Conservation (phyloP, 2,329 filamentous ascomycete species). For the Trichoderma sp. region DNA sequence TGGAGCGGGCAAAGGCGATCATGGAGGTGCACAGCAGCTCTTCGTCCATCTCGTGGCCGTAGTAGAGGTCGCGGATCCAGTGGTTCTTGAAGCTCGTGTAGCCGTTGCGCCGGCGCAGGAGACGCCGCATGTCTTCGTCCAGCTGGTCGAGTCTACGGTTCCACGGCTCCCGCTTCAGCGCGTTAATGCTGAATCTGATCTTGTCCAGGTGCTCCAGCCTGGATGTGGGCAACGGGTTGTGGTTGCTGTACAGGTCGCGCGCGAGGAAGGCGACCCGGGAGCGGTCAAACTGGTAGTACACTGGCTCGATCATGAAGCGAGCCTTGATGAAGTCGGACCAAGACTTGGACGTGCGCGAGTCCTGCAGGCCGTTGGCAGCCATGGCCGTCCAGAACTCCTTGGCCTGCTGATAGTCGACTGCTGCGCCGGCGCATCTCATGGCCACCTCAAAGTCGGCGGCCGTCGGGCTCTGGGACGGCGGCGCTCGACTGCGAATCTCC, state of each 20-base stretch:
- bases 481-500: slow-evolving; percentile 36
- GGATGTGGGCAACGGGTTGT: slow-evolving; percentile 24
- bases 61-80: slow-evolving; percentile 35
- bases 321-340: slow-evolving; percentile 53
- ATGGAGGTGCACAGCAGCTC: slow-evolving; percentile 47
- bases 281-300: slow-evolving; percentile 52
- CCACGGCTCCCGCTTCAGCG: slow-evolving; percentile 37
- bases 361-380: slow-evolving; percentile 33
- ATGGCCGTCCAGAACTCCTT: slow-evolving; percentile 44
- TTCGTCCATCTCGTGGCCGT: slow-evolving; percentile 43
- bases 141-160: slow-evolving; percentile 35
- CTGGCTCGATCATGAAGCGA: slow-evolving; percentile 49
- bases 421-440: slow-evolving; percentile 52
- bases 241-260: slow-evolving; percentile 43
- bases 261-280: slow-evolving; percentile 45
- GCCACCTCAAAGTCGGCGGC: slow-evolving; percentile 49
- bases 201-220: slow-evolving; percentile 37
- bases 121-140: slow-evolving; percentile 36
- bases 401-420: slow-evolving; percentile 42
- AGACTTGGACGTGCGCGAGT: slow-evolving; percentile 39
- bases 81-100: slow-evolving; percentile 36
- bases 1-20: slow-evolving; percentile 47
- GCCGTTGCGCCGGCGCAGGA: slow-evolving; percentile 36
- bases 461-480: slow-evolving; percentile 36
- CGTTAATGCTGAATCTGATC: slow-evolving; percentile 38